Conservation (phyloP, 345 rosid genomes). For the Melaleuca alternifolia region DNA sequence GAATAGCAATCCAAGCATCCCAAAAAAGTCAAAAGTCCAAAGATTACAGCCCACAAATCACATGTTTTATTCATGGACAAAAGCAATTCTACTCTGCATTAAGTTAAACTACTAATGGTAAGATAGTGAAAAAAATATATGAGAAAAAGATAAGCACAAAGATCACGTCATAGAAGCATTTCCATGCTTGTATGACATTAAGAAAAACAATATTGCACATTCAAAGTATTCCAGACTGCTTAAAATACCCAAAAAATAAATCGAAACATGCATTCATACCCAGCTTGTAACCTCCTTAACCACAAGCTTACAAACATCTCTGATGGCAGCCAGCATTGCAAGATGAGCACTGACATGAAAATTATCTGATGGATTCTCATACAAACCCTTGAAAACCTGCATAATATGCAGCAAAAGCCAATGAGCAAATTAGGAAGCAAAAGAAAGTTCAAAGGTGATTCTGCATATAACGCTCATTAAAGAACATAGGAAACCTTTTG, state of each 20-base stretch:
- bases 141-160: background rate
- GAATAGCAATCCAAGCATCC: background rate
- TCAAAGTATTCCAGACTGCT: background rate
- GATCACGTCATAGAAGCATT: background rate
- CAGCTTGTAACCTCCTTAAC: slow-evolving; percentile 95
- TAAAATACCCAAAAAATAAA: background rate
- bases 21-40: background rate
- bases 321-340: slow-evolving; percentile 77
- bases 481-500: slow-evolving; percentile 42
- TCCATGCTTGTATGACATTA: background rate
- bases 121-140: background rate
- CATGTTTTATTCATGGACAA: background rate
- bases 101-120: background rate
- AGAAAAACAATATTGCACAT: background rate
- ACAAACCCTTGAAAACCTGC: slow-evolving; percentile 84
- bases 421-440: background rate
- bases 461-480: background rate
- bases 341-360: slow-evolving; percentile 72
- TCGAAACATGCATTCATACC: slow-evolving; percentile 29
- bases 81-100: background rate
- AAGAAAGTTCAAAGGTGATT: background rate
- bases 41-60: background rate
- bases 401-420: background rate
- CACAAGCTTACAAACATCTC: slow-evolving; percentile 92
- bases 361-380: slow-evolving; percentile 71